Base-by-base conservation (phyloP, 345 rosid genomes). In the Eucalyptus paniculata region DNA sequence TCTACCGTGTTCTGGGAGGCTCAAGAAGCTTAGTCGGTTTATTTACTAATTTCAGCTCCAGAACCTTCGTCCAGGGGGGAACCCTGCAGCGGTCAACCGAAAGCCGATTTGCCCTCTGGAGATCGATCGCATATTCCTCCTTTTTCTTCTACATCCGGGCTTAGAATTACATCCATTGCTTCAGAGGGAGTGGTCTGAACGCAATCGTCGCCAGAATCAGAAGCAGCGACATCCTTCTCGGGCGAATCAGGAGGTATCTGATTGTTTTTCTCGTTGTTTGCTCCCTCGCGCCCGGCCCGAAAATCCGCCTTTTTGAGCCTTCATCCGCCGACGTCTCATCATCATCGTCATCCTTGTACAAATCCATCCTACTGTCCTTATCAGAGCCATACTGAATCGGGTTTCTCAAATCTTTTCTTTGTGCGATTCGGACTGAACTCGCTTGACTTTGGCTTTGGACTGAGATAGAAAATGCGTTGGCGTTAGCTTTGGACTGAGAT, bases 391-490 rank as follows among this genome's bases (percentile, higher is more conserved):
- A 3, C 40, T 34, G 11, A 67, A 32, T 32, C 23, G 42, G 11
- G 23, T 32, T 67, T 34, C 42, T 32, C 23, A 19, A 67, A 32
- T 10, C 37, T 32, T 67, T 21, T 5, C 42, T 32, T 6, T n/a
- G 42, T 34, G 80, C 11, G 2, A 67, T 67, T 9, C 23, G 21
- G 2, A 67, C 80, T 16, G 42, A 67, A 65, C 37, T 23, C 42
- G 0, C 10, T 49, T 19, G n/a, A 47, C 37, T 58, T 40, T 26
- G 26, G 34, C 65, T 37, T 65, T 9, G 86, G 72, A 53, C 4
- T 32, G 28, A 93, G 95, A 88, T 97, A 92, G 89, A 92, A 94
- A 19, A 95, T 91, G 32, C 98, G 95, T 83, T 96, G 89, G 17
- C 91, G 44, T 53, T n/a, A n/a, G 34, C 65, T 37, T 65, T 9